Conservation (phyloP, 176 grass and related monocot species). For the Avena sativa region DNA sequence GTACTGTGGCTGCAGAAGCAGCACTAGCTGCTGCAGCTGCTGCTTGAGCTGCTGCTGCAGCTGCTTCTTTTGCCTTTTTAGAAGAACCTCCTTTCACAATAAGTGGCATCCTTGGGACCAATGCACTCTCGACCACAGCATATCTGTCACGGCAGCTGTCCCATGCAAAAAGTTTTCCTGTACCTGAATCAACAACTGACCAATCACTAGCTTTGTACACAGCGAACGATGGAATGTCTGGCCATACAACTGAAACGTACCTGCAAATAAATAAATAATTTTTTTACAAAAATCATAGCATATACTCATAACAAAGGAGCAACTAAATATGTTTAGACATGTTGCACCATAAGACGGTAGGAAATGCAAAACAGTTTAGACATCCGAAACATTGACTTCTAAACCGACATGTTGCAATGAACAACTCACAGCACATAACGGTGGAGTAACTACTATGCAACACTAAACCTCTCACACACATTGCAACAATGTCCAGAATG, state of each 20-base stretch:
- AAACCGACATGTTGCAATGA: conserved; percentile 4
- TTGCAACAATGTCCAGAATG: conserved; percentile 39
- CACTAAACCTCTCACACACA: conserved; percentile 3
- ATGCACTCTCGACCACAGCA: conserved; percentile 84
- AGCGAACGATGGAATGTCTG: conserved; percentile 93
- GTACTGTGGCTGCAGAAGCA: conserved; percentile 89
- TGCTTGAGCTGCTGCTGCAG: conserved; percentile 90
- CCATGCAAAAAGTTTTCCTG: conserved; percentile 96
- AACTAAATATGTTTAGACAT: neutral
- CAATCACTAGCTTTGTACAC: conserved; percentile 97
- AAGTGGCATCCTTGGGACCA: conserved; percentile 87
- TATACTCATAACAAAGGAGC: neutral
- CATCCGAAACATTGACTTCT: neutral
- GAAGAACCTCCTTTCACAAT: conserved; percentile 89
- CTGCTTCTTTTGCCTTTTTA: conserved; percentile 97
- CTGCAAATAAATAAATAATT: conserved; percentile 54
- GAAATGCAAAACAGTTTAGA: conserved; percentile 27
- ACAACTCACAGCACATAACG: conserved; percentile 17
- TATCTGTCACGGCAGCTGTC: conserved; percentile 95
- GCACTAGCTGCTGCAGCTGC: conserved; percentile 83
- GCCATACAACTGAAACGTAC: conserved; percentile 94
- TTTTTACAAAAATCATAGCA: conserved; percentile 24
- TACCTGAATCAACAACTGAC: conserved; percentile 92
- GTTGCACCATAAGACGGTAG: neutral
- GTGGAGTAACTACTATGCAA: conserved; percentile 31